phyloP scores from a whole-genome alignment of 768 basidiomycete genomes.

The Termitomyces sp. region DNA sequence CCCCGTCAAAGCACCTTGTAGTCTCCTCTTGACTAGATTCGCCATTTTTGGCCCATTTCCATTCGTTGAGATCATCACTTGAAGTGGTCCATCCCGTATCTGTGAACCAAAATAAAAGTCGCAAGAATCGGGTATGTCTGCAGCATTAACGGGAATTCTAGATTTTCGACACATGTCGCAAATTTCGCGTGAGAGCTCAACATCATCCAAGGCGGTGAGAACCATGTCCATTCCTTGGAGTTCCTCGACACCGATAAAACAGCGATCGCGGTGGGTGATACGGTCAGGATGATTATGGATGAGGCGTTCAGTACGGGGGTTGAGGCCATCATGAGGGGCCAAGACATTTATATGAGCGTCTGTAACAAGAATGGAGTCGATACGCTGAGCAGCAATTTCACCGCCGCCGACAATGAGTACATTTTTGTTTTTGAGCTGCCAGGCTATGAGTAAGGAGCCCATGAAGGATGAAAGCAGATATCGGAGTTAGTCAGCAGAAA shows the following conservation, averaged over 20 bases:
- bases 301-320: slow-evolving; percentile 48
- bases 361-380: slow-evolving; percentile 79
- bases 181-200: slow-evolving; percentile 64
- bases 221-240: slow-evolving; percentile 77
- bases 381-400: slow-evolving; percentile 81
- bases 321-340: slow-evolving; percentile 62
- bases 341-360: slow-evolving; percentile 78
- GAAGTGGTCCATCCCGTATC: slow-evolving; percentile 83
- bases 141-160: slow-evolving; percentile 88
- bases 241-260: slow-evolving; percentile 61
- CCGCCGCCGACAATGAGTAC: slow-evolving; percentile 95
- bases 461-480: neutral
- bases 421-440: slow-evolving; percentile 79
- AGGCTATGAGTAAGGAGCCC: slow-evolving; percentile 85
- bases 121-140: slow-evolving; percentile 92
- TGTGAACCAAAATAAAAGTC: slow-evolving; percentile 99
- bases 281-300: slow-evolving; percentile 42
- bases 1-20: slow-evolving; percentile 66
- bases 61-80: slow-evolving; percentile 94
- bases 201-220: slow-evolving; percentile 89
- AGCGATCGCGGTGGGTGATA: slow-evolving; percentile 68
- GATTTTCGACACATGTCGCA: slow-evolving; percentile 58
- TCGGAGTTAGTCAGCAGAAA: slow-evolving; percentile 9
- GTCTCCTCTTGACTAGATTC: slow-evolving; percentile 64
- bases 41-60: slow-evolving; percentile 92